Evolutionary conservation across 441 rosid species (phyloP).

Genomic region (Gossypium schwendimanii): DNA sequence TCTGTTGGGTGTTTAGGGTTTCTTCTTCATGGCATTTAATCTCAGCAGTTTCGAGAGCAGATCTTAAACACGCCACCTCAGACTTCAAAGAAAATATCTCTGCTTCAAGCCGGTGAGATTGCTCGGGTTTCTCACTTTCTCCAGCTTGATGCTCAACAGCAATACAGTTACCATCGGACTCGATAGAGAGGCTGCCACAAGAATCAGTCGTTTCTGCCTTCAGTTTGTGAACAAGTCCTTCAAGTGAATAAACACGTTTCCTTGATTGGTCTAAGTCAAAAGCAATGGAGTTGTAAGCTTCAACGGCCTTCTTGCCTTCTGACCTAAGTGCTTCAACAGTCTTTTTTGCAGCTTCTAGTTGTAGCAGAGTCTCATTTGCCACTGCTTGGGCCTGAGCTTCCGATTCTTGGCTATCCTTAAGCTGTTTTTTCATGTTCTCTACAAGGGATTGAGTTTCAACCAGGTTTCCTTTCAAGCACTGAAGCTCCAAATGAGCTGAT

Average conservation of each 20-base stretch:
- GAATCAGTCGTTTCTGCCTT: slow-evolving; percentile 26
- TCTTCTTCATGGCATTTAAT: slow-evolving; percentile 41
- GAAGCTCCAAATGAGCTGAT: slow-evolving; percentile 44
- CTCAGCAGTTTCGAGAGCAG: slow-evolving; percentile 51
- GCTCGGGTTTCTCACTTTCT: slow-evolving; percentile 26
- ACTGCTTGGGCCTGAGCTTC: slow-evolving; percentile 45
- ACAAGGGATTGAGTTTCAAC: slow-evolving; percentile 53
- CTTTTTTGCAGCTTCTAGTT: slow-evolving; percentile 50
- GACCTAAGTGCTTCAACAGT: slow-evolving; percentile 46
- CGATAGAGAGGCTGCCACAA: slow-evolving; percentile 6
- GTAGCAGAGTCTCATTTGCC: slow-evolving; percentile 43
- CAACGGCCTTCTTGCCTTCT: slow-evolving; percentile 41
- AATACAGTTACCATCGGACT: slow-evolving; percentile 14
- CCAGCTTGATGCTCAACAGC: slow-evolving; percentile 20
- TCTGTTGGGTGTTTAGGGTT: slow-evolving; percentile 25
- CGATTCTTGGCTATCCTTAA: slow-evolving; percentile 47
- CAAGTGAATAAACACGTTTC: slow-evolving; percentile 43
- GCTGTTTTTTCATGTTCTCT: slow-evolving; percentile 58
- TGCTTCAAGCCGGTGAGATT: slow-evolving; percentile 36
- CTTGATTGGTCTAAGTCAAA: slow-evolving; percentile 58
- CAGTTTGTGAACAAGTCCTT: slow-evolving; percentile 56
- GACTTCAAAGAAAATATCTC: slow-evolving; percentile 44
- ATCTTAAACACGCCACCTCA: slow-evolving; percentile 48
- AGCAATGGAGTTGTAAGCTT: slow-evolving; percentile 37
- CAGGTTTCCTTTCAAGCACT: slow-evolving; percentile 50